Conservation (phyloP, 108 stramenopile species). For the Nitzschia sp. region DNA sequence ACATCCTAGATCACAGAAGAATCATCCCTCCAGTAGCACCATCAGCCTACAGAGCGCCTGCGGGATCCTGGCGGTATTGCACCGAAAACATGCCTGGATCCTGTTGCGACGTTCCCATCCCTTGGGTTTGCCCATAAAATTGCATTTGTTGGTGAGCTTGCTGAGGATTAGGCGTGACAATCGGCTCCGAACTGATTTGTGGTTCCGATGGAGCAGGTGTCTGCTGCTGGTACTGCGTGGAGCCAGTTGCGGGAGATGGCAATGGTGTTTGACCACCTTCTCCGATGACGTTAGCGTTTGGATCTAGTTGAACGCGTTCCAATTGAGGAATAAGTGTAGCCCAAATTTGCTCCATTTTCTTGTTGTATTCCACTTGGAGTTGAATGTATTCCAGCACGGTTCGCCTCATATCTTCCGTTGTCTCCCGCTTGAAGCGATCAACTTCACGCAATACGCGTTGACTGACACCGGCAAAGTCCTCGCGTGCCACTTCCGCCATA, state of each 20-base stretch:
- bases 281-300: conserved; percentile 27
- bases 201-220: conserved; percentile 3
- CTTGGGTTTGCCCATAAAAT: conserved; percentile 12
- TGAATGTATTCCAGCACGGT: conserved; percentile 91
- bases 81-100: conserved; percentile 38
- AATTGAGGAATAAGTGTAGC: conserved; percentile 83
- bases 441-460: conserved; percentile 94
- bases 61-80: conserved; percentile 37
- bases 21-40: no score
- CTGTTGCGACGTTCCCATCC: not conserved
- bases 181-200: conserved; percentile 21
- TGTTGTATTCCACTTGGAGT: conserved; percentile 93
- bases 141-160: conserved; percentile 20
- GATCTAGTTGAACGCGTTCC: conserved; percentile 68
- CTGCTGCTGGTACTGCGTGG: conserved; percentile 11
- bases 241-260: not conserved
- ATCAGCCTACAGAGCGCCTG: not conserved
- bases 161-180: conserved; percentile 30
- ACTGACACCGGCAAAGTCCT: conserved; percentile 85
- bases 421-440: conserved; percentile 95
- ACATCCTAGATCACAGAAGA: no score
- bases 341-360: conserved; percentile 93
- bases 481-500: conserved; percentile 68
- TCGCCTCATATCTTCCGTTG: conserved; percentile 92
- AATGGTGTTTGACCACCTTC: conserved; percentile 6